Evolutionary conservation across 345 rosid genomes (phyloP), one percentile per base, ranked within the genome.

Genomic region (Acer negundo): DNA sequence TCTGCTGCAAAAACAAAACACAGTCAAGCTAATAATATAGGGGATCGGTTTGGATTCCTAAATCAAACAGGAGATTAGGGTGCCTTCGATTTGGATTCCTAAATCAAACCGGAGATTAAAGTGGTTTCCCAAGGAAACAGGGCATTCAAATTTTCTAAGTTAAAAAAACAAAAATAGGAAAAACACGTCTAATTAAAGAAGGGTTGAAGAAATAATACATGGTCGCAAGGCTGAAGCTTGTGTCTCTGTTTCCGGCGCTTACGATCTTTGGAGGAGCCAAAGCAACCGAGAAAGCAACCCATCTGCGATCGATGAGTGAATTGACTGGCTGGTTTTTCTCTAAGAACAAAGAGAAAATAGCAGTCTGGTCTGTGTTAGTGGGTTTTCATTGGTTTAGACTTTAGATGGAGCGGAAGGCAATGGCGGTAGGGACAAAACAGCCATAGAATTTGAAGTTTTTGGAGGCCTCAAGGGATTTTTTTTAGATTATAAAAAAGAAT

Each of bases 211-310:
- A 74, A 76, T 80, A 95, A 76, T 80, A 95, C 97, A 31, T 84
- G 88, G 49, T 63, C 74, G 23, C 77, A 78, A 56, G 86, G 82
- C 67, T 86, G 95, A 81, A 88, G 86, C 72, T 86, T 86, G 58
- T 79, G 85, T 56, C 79, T 81, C 61, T 75, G 85, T 74, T 74
- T 83, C 5, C 88, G 90, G 67, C 82, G 83, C 74, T 75, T 88
- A 79, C 85, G 87, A 86, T 88, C 86, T 77, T 87, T 90, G 85
- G 94, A 82, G 10, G 97, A 85, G 83, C 99, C 97, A 79, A 94
- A 96, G 79, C 99, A 96, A 59, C 84, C 90, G 70, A 81, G 84
- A 80, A 94, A 94, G 87, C 98, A 96, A 77, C 92, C 91, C 99
- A 96, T 96, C 24, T 6, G 59, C 40, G 67, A 51, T 49, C 61